phyloP scores from a whole-genome alignment of 345 rosid genomes.

The Garcia nutans region DNA sequence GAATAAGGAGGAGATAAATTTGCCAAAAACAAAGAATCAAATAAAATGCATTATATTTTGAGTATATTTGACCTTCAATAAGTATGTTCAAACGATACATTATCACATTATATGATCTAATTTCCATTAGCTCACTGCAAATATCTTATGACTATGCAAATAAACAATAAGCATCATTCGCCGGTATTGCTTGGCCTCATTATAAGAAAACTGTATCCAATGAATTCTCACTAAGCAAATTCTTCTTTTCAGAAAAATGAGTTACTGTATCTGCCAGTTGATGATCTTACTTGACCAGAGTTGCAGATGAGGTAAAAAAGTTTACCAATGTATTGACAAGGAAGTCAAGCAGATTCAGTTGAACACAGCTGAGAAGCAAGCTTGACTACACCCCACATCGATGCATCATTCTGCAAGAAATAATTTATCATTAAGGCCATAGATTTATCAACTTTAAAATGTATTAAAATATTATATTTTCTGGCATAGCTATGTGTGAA shows the following conservation, averaged over 20 bases:
- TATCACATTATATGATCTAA: not conserved
- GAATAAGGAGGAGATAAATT: not conserved
- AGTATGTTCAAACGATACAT: too few relatives aligned
- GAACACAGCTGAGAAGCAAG: slow-evolving; percentile 59
- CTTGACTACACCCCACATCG: slow-evolving; percentile 68
- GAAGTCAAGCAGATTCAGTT: slow-evolving; percentile 29
- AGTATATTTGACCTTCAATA: not conserved
- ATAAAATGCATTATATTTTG: not conserved
- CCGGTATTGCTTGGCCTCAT: not conserved
- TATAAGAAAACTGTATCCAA: not conserved
- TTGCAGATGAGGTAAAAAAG: not conserved
- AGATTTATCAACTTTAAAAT: too few relatives aligned
- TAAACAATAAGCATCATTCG: not conserved
- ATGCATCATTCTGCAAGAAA: slow-evolving; percentile 62
- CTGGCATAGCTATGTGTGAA: too few relatives aligned
- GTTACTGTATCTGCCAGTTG: not conserved
- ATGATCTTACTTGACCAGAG: not conserved
- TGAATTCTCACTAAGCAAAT: not conserved
- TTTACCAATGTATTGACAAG: not conserved
- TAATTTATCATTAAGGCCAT: not conserved
- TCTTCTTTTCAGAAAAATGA: not conserved
- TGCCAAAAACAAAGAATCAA: not conserved
- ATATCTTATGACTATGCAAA: not conserved
- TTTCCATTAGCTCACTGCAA: not conserved
- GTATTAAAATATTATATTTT: too few relatives aligned